A percentile compares a stretch with the other conserved stretches of the same genome.
Evolutionary conservation across 2,329 filamentous ascomycete genomes (phyloP).

Genomic region (Xylaria multiplex): DNA sequence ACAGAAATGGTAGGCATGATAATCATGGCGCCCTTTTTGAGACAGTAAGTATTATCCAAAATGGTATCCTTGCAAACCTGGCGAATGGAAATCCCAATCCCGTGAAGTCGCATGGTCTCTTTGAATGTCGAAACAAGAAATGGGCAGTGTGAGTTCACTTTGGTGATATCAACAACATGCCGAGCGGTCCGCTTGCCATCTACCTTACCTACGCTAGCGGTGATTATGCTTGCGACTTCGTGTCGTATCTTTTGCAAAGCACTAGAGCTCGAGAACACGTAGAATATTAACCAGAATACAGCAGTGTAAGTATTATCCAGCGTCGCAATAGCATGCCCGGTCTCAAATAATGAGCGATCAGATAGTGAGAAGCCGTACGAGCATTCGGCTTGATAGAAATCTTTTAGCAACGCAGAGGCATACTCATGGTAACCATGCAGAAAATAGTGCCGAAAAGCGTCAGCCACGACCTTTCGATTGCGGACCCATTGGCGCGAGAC

Average conservation of each 20-base stretch:
- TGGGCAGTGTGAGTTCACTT: conserved; percentile 8
- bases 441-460: conserved; percentile 10
- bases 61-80: conserved; percentile 4
- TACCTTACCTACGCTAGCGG: not conserved
- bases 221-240: not conserved
- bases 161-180: conserved; percentile 3
- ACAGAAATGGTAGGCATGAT: conserved; percentile 9
- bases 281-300: conserved; percentile 8
- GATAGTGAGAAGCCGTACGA: not conserved
- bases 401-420: not conserved
- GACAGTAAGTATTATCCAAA: conserved; percentile 1
- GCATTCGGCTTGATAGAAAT: conserved; percentile 1
- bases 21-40: conserved; percentile 4
- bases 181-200: not conserved
- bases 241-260: not conserved
- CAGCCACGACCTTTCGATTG: conserved; percentile 3
- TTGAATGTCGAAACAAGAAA: conserved; percentile 15
- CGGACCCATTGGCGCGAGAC: not conserved
- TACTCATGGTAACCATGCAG: not conserved
- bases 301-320: not conserved
- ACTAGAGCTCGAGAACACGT: not conserved
- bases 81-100: not conserved
- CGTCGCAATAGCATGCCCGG: not conserved
- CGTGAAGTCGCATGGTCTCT: conserved; percentile 6
- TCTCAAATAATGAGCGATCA: conserved; percentile 1